Evolutionary conservation across 2,329 filamentous ascomycete species (phyloP).

Genomic region (Alternaria postmessia): DNA sequence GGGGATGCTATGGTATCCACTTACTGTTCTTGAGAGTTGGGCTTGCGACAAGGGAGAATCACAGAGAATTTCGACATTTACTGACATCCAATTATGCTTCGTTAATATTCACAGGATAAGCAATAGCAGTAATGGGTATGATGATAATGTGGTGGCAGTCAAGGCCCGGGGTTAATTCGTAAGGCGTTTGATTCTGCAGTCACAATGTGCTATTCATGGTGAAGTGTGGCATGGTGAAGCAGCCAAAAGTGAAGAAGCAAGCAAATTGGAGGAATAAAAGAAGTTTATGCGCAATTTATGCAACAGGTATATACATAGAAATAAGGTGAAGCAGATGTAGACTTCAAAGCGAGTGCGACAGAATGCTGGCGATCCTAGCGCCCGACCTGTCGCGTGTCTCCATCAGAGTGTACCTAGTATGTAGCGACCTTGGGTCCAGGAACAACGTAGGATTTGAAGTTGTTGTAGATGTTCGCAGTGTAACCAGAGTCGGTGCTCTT

Average conservation of each 20-base stretch:
- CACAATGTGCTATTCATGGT: not conserved
- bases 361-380: not conserved
- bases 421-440: slow-evolving; percentile 49
- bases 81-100: no score
- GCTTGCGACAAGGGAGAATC: not conserved
- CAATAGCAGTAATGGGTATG: not conserved
- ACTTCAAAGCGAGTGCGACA: not conserved
- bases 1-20: no score
- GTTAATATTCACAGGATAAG: not conserved
- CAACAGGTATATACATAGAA: slow-evolving; percentile 21
- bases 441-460: slow-evolving; percentile 48
- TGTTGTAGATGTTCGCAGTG: slow-evolving; percentile 51
- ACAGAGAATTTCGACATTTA: not conserved
- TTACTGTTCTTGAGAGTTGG: not conserved
- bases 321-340: slow-evolving; percentile 1
- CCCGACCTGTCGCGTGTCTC: not conserved
- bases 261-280: not conserved
- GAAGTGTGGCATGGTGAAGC: not conserved
- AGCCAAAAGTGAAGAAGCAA: not conserved
- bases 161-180: not conserved
- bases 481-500: slow-evolving; percentile 47
- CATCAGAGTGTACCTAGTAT: slow-evolving; percentile 33
- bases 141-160: not conserved
- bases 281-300: not conserved
- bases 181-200: slow-evolving; percentile 4